These are phyloP conservation scores for Trypanosoma cruzi DNA, from an alignment of 208 protist species.

Conservation along the genomic window DNA sequence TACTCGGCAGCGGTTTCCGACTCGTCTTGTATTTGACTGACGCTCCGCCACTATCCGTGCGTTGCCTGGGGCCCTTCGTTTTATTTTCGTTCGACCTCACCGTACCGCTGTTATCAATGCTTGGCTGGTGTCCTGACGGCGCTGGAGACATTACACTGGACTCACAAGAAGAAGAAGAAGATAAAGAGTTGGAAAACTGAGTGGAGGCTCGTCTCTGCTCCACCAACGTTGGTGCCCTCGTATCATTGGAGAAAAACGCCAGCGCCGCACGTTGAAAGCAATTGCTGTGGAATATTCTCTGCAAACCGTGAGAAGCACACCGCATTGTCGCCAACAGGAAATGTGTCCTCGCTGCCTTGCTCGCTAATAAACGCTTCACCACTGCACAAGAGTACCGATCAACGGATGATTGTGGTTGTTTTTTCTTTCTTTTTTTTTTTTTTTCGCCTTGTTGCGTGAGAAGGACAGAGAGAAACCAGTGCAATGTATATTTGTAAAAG, in stretches of 20 bases:
- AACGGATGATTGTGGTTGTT: too few relatives aligned
- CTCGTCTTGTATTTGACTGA: conserved; percentile 24
- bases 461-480: too few relatives aligned
- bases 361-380: background rate
- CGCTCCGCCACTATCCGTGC: background rate
- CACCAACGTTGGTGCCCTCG: background rate
- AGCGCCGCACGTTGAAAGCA: background rate
- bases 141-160: background rate
- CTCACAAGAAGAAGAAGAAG: background rate
- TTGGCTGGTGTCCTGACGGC: background rate
- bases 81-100: background rate
- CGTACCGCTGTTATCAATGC: background rate
- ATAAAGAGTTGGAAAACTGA: background rate
- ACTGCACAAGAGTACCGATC: too few relatives aligned
- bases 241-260: background rate
- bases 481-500: too few relatives aligned
- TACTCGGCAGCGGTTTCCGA: conserved; percentile 5
- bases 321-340: background rate
- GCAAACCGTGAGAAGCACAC: background rate
- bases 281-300: background rate
- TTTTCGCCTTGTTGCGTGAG: too few relatives aligned
- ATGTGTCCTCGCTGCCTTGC: background rate
- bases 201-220: too few relatives aligned
- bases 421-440: too few relatives aligned
- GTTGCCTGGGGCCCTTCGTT: background rate